Percentiles rank a stretch among this genome's conserved stretches.
Conservation (phyloP, 1,284 basidiomycete species). For the Earliella scabrosa region DNA sequence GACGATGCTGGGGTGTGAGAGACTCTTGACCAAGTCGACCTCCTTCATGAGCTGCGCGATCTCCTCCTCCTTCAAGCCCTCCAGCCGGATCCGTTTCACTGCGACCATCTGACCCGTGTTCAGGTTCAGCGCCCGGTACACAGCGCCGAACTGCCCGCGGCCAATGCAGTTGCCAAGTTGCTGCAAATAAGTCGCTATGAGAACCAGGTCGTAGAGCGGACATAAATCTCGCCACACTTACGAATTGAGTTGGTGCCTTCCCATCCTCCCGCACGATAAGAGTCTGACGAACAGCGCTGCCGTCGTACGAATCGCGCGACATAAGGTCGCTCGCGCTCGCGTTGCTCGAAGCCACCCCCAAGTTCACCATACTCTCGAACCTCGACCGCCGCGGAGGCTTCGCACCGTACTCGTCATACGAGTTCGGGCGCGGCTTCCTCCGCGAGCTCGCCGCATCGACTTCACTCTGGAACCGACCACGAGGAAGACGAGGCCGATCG, state of each 20-base stretch:
- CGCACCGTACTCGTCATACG: slow-evolving; percentile 67
- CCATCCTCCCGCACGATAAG: slow-evolving; percentile 85
- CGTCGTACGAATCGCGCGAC: slow-evolving; percentile 62
- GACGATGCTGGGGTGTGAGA: slow-evolving; percentile 92
- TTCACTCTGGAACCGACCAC: slow-evolving; percentile 74
- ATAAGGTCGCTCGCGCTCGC: slow-evolving; percentile 69
- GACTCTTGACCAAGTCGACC: slow-evolving; percentile 86
- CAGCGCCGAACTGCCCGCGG: slow-evolving; percentile 93
- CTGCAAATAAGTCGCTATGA: slow-evolving; percentile 42
- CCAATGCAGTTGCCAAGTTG: slow-evolving; percentile 97
- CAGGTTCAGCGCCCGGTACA: slow-evolving; percentile 92
- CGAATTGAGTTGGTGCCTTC: slow-evolving; percentile 81
- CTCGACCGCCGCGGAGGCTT: slow-evolving; percentile 51
- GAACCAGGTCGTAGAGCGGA: neutral
- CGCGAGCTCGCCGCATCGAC: slow-evolving; percentile 57
- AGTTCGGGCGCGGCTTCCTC: slow-evolving; percentile 62
- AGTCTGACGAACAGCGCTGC: slow-evolving; percentile 70
- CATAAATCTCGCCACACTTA: slow-evolving; percentile 51
- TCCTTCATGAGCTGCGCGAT: slow-evolving; percentile 89
- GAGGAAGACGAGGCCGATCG: slow-evolving; percentile 52
- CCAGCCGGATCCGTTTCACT: slow-evolving; percentile 89
- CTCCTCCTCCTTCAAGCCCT: slow-evolving; percentile 86
- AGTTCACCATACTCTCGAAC: slow-evolving; percentile 72
- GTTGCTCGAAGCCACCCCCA: slow-evolving; percentile 54
- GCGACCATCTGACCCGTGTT: slow-evolving; percentile 94